phyloP scores from a whole-genome alignment of 495 filamentous ascomycete genomes.

The Lophiostoma macrostomum region DNA sequence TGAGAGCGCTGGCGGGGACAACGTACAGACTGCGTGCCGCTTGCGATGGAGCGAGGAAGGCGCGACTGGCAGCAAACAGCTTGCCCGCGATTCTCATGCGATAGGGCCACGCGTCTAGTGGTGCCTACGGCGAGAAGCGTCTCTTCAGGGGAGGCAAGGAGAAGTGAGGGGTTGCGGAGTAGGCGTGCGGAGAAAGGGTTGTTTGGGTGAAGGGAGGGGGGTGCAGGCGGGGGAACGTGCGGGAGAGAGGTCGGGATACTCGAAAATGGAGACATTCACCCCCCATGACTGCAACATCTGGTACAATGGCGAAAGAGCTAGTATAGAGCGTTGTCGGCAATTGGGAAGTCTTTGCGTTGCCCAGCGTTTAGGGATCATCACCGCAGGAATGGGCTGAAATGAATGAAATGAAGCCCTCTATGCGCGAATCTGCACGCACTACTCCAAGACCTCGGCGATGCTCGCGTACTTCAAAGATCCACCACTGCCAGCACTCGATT shows the following conservation, averaged over 20 bases:
- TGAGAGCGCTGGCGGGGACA: neutral
- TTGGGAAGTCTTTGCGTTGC: too few relatives aligned
- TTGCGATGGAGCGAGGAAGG: neutral
- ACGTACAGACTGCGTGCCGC: neutral
- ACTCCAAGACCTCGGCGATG: neutral
- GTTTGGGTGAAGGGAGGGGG: neutral
- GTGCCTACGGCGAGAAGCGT: too few relatives aligned
- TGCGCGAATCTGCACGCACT: neutral
- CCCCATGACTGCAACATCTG: too few relatives aligned
- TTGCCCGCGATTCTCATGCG: neutral
- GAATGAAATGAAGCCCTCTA: too few relatives aligned
- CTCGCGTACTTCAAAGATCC: neutral
- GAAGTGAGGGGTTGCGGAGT: constrained; percentile 6
- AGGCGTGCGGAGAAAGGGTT: neutral
- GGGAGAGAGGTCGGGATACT: neutral
- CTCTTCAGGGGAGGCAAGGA: too few relatives aligned
- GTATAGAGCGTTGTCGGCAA: too few relatives aligned
- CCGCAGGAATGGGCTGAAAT: too few relatives aligned
- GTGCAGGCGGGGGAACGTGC: neutral
- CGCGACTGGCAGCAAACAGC: constrained; percentile 7
- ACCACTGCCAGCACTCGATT: too few relatives aligned
- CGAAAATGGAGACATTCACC: neutral
- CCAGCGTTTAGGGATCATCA: too few relatives aligned
- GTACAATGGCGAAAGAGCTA: too few relatives aligned
- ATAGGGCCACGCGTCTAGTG: too few relatives aligned